Evolutionary conservation across 805 yeast genomes (phyloP).

Genomic region (Candida jianshihensis): DNA sequence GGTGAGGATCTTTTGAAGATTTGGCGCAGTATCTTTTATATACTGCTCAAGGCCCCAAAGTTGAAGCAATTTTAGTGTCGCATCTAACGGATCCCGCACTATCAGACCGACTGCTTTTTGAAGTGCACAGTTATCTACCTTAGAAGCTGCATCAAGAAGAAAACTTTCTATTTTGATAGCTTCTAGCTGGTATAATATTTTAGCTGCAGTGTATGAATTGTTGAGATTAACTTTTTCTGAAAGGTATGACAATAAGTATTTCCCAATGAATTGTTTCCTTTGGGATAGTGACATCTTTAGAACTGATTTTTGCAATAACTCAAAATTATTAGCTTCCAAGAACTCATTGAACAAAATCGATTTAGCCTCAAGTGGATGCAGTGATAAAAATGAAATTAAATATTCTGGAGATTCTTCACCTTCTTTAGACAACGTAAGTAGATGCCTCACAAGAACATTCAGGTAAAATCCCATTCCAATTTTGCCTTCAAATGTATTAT

Average conservation of each 20-base stretch:
- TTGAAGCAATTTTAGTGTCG: conserved; percentile 8
- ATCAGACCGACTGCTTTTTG: conserved; percentile 8
- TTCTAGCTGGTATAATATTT: conserved; percentile 8
- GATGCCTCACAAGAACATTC: conserved; percentile 9
- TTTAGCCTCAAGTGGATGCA: conserved; percentile 21
- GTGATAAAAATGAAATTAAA: conserved; percentile 14
- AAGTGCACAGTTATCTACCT: conserved; percentile 5
- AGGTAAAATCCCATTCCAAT: conserved; percentile 11
- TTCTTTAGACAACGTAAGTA: conserved; percentile 8
- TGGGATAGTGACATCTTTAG: conserved; percentile 9
- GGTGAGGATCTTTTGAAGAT: conserved; percentile 42
- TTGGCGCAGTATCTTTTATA: conserved; percentile 33
- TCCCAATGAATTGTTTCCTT: conserved; percentile 12
- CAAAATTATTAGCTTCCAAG: conserved; percentile 7
- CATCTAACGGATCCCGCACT: conserved; percentile 3
- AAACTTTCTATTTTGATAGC: conserved; percentile 4
- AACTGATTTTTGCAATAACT: background rate
- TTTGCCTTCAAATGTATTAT: conserved; percentile 17
- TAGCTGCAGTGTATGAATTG: conserved; percentile 7
- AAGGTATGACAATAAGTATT: conserved; percentile 15
- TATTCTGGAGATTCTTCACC: conserved; percentile 5
- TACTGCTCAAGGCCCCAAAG: conserved; percentile 32
- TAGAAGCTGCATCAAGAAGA: conserved; percentile 3
- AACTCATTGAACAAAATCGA: conserved; percentile 9
- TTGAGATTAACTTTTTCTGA: conserved; percentile 1